Evolutionary conservation across 2,329 filamentous ascomycete genomes (phyloP).

Genomic region (Colletotrichum sp.): DNA sequence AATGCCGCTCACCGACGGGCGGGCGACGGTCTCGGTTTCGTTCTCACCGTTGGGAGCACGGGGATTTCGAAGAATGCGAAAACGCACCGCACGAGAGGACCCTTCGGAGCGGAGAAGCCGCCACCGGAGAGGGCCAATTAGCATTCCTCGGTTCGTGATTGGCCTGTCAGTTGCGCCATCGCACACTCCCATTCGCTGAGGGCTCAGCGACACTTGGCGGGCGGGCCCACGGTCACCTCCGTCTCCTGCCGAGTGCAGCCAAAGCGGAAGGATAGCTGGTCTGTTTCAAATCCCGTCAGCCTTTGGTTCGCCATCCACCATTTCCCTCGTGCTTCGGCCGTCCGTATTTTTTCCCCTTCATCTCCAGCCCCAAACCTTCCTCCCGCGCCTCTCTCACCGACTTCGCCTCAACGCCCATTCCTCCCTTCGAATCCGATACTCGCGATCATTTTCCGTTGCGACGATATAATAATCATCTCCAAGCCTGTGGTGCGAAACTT

Average conservation of each 20-base stretch:
- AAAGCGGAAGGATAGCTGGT: constrained; percentile 15
- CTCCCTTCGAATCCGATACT: not conserved
- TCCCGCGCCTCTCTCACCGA: not conserved
- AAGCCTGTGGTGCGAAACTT: not conserved
- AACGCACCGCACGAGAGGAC: not conserved
- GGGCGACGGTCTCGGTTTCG: not conserved
- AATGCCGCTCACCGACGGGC: not conserved
- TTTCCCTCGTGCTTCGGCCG: not conserved
- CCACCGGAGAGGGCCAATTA: constrained; percentile 12
- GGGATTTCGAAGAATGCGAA: not conserved
- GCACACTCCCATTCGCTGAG: constrained; percentile 2
- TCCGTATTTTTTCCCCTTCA: not conserved
- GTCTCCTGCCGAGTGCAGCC: constrained; percentile 17
- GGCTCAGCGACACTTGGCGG: not conserved
- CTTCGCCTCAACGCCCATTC: not conserved
- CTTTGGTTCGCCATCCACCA: not conserved
- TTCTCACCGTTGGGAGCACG: not conserved
- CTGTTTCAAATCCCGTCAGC: constrained; percentile 15
- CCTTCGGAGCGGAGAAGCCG: not conserved
- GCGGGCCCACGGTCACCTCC: constrained; percentile 11
- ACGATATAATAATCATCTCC: not conserved
- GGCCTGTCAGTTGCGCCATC: not conserved
- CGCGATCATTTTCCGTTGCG: not conserved
- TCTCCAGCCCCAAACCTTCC: not conserved
- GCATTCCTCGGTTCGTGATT: constrained; percentile 5